Percentiles rank a stretch among this genome's conserved stretches.
phyloP scores from a whole-genome alignment of 78 protist genomes.

The Dictyostelium brefeldianum region DNA sequence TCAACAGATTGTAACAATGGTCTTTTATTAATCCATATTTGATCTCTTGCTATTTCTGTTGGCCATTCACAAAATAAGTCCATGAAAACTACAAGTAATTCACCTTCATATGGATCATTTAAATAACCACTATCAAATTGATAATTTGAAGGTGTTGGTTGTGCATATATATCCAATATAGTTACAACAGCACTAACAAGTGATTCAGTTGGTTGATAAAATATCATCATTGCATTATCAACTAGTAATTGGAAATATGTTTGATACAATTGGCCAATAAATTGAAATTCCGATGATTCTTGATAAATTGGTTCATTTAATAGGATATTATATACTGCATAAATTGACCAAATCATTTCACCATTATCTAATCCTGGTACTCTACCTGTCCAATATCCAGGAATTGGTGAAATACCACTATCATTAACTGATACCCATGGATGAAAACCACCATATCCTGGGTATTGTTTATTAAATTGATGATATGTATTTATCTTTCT shows the following conservation, averaged over 20 bases:
- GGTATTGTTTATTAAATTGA: conserved; percentile 36
- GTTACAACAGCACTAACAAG: conserved; percentile 38
- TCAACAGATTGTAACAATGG: conserved; percentile 12
- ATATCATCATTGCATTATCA: conserved; percentile 48
- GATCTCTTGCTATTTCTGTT: conserved; percentile 28
- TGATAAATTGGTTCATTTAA: background rate
- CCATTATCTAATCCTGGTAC: conserved; percentile 82
- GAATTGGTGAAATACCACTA: conserved; percentile 40
- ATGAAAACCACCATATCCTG: conserved; percentile 82
- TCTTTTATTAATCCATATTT: conserved; percentile 78
- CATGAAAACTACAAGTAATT: conserved; percentile 64
- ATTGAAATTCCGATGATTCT: background rate
- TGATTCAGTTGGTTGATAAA: conserved; percentile 32
- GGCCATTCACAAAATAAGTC: conserved; percentile 74
- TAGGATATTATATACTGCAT: conserved; percentile 18
- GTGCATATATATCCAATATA: conserved; percentile 42
- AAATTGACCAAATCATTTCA: conserved; percentile 84
- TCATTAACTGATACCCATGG: conserved; percentile 74
- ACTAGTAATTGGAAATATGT: conserved; percentile 31
- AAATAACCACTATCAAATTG: conserved; percentile 19
- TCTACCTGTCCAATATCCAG: conserved; percentile 44
- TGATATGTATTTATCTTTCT: conserved; percentile 73
- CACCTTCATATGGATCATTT: conserved; percentile 86
- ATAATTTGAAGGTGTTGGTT: conserved; percentile 65
- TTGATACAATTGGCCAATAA: conserved; percentile 14